Percentiles rank a stretch among this genome's conserved stretches.
Conservation (phyloP, 495 filamentous ascomycete species). For the Aspergillus conjunctus region DNA sequence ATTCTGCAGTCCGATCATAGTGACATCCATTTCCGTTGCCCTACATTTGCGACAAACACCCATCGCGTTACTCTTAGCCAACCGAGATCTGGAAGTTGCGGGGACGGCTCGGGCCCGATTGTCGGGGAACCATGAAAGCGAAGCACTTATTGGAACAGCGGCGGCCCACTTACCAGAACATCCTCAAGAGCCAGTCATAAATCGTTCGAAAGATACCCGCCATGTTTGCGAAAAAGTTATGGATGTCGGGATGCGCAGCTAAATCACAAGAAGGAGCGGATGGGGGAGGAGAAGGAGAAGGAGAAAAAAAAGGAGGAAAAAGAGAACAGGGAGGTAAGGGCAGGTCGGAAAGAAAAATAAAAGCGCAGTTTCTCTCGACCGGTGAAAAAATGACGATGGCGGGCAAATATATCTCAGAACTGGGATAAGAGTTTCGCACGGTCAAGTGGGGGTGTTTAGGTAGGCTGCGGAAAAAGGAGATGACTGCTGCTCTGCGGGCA, state of each 20-base stretch:
- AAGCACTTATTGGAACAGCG: slow-evolving; percentile 30
- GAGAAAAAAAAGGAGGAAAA: slow-evolving; percentile 9
- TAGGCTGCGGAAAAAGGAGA: slow-evolving; percentile 22
- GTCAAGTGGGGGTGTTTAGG: slow-evolving; percentile 24
- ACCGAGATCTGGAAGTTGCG: slow-evolving; percentile 32
- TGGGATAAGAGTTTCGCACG: slow-evolving; percentile 24
- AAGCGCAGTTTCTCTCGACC: slow-evolving; percentile 13
- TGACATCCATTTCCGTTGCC: slow-evolving; percentile 99
- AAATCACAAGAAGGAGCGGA: not conserved
- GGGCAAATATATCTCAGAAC: slow-evolving; percentile 26
- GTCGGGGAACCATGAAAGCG: slow-evolving; percentile 23
- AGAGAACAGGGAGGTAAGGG: slow-evolving; percentile 1
- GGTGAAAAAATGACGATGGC: slow-evolving; percentile 17
- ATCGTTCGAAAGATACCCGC: slow-evolving; percentile 87
- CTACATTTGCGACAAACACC: slow-evolving; percentile 47
- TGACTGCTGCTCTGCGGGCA: slow-evolving; percentile 19
- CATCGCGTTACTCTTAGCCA: slow-evolving; percentile 29
- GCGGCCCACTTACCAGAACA: slow-evolving; percentile 87
- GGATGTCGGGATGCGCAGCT: not conserved
- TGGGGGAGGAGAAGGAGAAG: slow-evolving; percentile 20
- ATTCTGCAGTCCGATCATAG: slow-evolving; percentile 98
- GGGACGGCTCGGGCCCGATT: slow-evolving; percentile 41
- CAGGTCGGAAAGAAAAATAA: not conserved
- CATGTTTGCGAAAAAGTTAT: slow-evolving; percentile 50
- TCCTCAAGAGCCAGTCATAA: slow-evolving; percentile 97